A percentile compares a stretch with the other conserved stretches of the same genome.
Evolutionary conservation across 805 yeast species (phyloP).

Genomic region (Ogataea trehaloabstinens): DNA sequence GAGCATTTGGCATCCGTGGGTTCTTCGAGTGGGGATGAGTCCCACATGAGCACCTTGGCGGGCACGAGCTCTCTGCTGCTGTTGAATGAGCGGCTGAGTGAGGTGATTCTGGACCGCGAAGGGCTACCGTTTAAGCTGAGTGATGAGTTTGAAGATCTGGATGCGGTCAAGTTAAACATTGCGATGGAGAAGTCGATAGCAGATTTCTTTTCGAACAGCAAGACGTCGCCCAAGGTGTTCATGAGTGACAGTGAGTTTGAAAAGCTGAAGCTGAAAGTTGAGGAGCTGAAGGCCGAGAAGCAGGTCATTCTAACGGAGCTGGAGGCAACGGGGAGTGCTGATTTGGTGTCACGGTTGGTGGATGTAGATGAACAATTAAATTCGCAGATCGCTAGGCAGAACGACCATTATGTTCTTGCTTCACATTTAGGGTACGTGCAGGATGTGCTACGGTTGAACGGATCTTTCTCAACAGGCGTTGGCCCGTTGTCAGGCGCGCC

Average conservation of each 20-base stretch:
- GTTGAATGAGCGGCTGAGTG: constrained; percentile 9
- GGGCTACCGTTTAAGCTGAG: constrained; percentile 13
- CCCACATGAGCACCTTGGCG: not conserved
- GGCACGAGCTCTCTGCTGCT: not conserved
- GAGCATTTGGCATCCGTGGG: constrained; percentile 6
- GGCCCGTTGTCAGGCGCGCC: constrained; percentile 1
- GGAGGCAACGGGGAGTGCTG: not conserved
- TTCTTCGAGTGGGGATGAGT: not conserved
- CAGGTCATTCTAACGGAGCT: constrained; percentile 1
- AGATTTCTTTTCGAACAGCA: constrained; percentile 11
- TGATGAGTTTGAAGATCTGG: constrained; percentile 5
- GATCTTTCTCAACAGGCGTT: not conserved
- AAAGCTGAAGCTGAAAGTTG: constrained; percentile 5
- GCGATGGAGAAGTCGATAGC: constrained; percentile 20
- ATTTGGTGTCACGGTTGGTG: constrained; percentile 3
- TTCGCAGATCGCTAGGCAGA: constrained; percentile 22
- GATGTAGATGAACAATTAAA: constrained; percentile 10
- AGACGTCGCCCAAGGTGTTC: constrained; percentile 2
- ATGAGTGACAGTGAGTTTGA: constrained; percentile 15
- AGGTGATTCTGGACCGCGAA: constrained; percentile 10
- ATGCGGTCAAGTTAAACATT: constrained; percentile 13
- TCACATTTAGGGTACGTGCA: constrained; percentile 48
- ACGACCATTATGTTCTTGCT: constrained; percentile 43
- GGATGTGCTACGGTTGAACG: constrained; percentile 12
- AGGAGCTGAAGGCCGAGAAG: constrained; percentile 9